Evolutionary conservation across 1,284 basidiomycete species (phyloP), one percentile per base, ranked within the genome.

Genomic region (Neonothopanus nambi): DNA sequence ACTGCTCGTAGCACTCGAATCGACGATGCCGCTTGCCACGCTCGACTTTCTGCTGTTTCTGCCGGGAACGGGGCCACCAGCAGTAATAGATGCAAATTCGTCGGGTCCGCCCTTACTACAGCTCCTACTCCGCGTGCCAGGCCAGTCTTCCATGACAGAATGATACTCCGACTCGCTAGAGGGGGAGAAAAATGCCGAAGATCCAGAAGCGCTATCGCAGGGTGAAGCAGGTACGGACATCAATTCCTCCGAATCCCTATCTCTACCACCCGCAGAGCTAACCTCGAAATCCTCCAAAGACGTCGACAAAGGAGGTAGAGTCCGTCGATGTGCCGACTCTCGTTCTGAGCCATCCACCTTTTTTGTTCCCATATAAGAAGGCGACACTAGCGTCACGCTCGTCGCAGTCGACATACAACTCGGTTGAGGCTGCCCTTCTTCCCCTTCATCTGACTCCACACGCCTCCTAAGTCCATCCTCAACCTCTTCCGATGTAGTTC

Each of bases 371-470:
- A 40, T 40, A 15, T 38, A 50, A 41, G 39, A 12, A 41, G 48
- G 48, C 48, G 38, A 50, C 18, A 50, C 23, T 13, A 50, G 24
- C 20, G 48, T 41, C 39, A 21, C 47, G 23, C 36, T 48, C n/a
- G 47, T 48, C 26, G 54, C 52, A 28, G 54, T 42, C 18, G 41
- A 39, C 26, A 43, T 17, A 15, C 42, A 48, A 24, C 55, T 48
- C 18, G 33, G 26, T 33, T 46, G 46, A 24, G 39, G 37, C 3
- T 5, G 7, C 5, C 26, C 24, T 15, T n/a, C 6, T 9, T 9
- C n/a, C 8, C 17, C 30, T 3, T 33, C 35, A 21, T 33, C 39
- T 7, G 33, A 2, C 9, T 50, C 26, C 3, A 12, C n/a, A 20
- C 39, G 11, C 39, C 35, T 30, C 48, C 18, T 20, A 8, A 33